Percentiles rank a stretch among this genome's conserved stretches.
These are phyloP conservation scores for Penstemon davidsonii DNA, from an alignment of 257 asterid species.

Conservation along the genomic window DNA sequence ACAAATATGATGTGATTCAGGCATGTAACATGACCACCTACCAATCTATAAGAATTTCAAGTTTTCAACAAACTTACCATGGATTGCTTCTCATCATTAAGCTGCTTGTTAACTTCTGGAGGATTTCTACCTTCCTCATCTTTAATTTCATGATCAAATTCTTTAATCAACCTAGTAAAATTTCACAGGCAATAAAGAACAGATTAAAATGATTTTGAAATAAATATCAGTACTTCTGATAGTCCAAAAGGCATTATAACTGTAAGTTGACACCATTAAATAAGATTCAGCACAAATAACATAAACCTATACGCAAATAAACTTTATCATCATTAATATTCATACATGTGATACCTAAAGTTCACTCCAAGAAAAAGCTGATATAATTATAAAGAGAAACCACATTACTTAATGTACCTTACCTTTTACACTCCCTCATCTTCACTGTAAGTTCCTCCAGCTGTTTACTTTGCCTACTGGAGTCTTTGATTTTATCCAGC, in stretches of 20 bases:
- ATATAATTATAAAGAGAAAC: constrained; percentile 12
- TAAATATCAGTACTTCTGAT: constrained; percentile 19
- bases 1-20: too few species aligned
- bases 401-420: constrained; percentile 9
- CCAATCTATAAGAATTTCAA: background rate
- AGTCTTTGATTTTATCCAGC: constrained; percentile 89
- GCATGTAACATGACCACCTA: background rate
- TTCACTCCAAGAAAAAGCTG: constrained; percentile 8
- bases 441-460: constrained; percentile 88
- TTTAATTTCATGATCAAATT: constrained; percentile 93
- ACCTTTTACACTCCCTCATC: constrained; percentile 98
- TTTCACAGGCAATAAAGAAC: constrained; percentile 14
- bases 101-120: constrained; percentile 80
- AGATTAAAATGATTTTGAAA: constrained; percentile 5
- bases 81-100: constrained; percentile 93
- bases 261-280: constrained; percentile 12
- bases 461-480: constrained; percentile 88
- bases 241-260: constrained; percentile 17
- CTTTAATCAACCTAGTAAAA: constrained; percentile 74
- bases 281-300: constrained; percentile 15
- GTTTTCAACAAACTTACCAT: constrained; percentile 51
- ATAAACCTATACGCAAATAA: constrained; percentile 7
- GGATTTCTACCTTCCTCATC: constrained; percentile 83
- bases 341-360: constrained; percentile 4
- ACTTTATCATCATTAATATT: background rate